Evolutionary conservation across 2,329 filamentous ascomycete genomes (phyloP), one percentile per base, ranked within the genome.

Genomic region (Colletotrichum sp.): DNA sequence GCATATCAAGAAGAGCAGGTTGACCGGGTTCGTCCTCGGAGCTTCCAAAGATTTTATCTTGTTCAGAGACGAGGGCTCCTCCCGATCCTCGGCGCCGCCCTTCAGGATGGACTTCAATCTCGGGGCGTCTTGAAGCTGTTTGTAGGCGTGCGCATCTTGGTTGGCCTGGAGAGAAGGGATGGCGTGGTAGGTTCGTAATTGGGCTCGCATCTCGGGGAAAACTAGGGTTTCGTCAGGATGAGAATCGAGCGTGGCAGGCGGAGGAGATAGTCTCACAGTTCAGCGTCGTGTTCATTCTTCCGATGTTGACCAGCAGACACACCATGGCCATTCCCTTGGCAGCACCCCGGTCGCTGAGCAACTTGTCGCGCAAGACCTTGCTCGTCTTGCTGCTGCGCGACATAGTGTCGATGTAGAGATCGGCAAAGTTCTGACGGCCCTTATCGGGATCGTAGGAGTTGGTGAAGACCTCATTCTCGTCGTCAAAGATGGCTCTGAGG

Each of bases 281-380:
- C 62, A 99, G 88, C 0, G 97, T 99, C 3, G 97, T 99, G 84
- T 99, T 99, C 97, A 99, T 99, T 76, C 97, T 90, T 72, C 97
- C 97, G 76, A 99, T 94, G 81, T 99, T 99, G 82, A 99, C 97
- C 79, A 99, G 86, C 77, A 99, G 87, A 84, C 97, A 99, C 73
- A 99, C 96, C 97, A 99, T 99, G 67, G 97, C 97, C 97, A 99
- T 99, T 80, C 95, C 96, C 83, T 98, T 95, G 43, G 96, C 97
- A 27, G 96, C 96, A 76, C 95, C 93, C 80, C 95, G 93, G 82
- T 99, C 97, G 78, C 93, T 97, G 80, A 98, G 89, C 76, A 99
- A 89, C 87, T 99, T 98, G 84, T 99, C 97, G 83, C 98, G 95
- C 76, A 99, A 88, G 64, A 99, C 97, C 86, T 98, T 98, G 88